Percentiles rank a stretch among this genome's conserved stretches.
Evolutionary conservation across 2,329 filamentous ascomycete species (phyloP).

Genomic region (Cercospora beticola): DNA sequence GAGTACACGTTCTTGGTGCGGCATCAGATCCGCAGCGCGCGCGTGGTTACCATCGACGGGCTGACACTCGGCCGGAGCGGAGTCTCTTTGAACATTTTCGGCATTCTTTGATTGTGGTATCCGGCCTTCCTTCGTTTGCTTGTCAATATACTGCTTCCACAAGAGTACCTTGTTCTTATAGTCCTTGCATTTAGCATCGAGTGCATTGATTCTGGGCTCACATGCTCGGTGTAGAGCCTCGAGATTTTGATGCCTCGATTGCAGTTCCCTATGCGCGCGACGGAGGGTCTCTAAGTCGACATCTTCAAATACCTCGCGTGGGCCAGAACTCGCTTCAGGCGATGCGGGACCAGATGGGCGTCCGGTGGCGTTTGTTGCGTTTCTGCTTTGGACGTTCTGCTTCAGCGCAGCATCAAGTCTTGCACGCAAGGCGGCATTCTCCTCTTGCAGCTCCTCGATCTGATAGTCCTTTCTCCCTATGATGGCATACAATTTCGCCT

Average conservation of each 20-base stretch:
- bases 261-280: conserved; percentile 37
- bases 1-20: neutral
- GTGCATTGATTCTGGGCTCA: conserved; percentile 3
- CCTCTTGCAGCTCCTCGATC: conserved; percentile 28
- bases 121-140: conserved; percentile 3
- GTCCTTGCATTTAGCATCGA: conserved; percentile 30
- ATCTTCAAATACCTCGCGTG: neutral
- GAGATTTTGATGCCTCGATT: conserved; percentile 27
- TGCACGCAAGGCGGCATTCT: conserved; percentile 28
- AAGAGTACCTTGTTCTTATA: conserved; percentile 42
- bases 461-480: conserved; percentile 9
- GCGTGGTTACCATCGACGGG: neutral
- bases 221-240: conserved; percentile 25
- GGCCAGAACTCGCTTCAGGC: neutral
- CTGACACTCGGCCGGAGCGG: neutral
- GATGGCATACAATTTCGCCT: conserved; percentile 8
- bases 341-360: neutral
- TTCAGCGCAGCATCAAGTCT: conserved; percentile 15
- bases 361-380: neutral
- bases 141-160: conserved; percentile 31
- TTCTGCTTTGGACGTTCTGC: neutral
- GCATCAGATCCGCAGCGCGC: neutral
- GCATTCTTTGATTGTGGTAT: neutral
- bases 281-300: conserved; percentile 31
- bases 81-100: neutral